These are phyloP conservation scores for Scheffersomyces titani DNA, from an alignment of 1,139 yeast genomes.

Conservation along the genomic window DNA sequence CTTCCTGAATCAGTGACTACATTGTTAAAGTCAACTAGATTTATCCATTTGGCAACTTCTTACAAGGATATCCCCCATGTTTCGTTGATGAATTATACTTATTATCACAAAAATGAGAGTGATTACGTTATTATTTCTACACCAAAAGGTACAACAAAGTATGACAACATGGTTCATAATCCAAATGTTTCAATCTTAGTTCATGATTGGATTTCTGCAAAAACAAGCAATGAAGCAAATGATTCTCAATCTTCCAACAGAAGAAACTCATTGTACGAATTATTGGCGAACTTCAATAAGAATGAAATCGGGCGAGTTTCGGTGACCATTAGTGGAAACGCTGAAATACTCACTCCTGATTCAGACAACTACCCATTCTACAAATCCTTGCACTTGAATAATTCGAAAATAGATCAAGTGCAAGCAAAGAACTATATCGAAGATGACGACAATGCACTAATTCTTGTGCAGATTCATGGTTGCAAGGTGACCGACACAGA, in stretches of 20 bases:
- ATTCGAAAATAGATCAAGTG: constrained; percentile 67
- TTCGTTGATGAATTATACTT: constrained; percentile 85
- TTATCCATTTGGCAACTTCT: constrained; percentile 82
- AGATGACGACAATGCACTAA: constrained; percentile 60
- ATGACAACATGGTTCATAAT: constrained; percentile 61
- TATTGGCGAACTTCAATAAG: constrained; percentile 73
- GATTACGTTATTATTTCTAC: constrained; percentile 69
- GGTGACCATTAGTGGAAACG: constrained; percentile 75
- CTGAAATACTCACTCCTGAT: constrained; percentile 49
- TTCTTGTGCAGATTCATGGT: constrained; percentile 61
- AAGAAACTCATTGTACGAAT: constrained; percentile 53
- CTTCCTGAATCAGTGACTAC: constrained; percentile 59
- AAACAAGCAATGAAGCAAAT: constrained; percentile 18
- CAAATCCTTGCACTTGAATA: constrained; percentile 59
- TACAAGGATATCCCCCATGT: constrained; percentile 74
- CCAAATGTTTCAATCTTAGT: constrained; percentile 77
- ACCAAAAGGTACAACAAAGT: constrained; percentile 68
- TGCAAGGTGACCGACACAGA: constrained; percentile 84
- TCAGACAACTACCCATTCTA: constrained; percentile 50
- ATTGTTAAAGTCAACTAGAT: constrained; percentile 58
- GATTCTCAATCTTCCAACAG: constrained; percentile 24
- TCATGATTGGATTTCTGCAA: constrained; percentile 83
- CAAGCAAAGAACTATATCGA: constrained; percentile 54
- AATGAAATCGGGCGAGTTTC: constrained; percentile 74
- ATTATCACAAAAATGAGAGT: constrained; percentile 39